phyloP scores from a whole-genome alignment of 2,329 filamentous ascomycete genomes.

The Rhinocladiella mackenziei region DNA sequence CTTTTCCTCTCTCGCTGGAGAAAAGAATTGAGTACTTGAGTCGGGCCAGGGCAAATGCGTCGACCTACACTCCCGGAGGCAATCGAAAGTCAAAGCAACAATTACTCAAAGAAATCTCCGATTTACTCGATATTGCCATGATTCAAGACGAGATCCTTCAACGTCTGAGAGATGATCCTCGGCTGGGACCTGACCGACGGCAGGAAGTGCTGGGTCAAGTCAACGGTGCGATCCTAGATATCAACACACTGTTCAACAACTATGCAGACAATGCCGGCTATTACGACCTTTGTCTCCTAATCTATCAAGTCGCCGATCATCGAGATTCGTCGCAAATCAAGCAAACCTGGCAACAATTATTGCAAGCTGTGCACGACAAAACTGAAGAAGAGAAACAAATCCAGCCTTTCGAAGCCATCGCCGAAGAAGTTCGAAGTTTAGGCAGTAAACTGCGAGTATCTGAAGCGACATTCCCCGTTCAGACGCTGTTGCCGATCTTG shows the following conservation, averaged over 20 bases:
- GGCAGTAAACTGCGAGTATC: conserved; percentile 55
- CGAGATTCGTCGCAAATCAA: conserved; percentile 80
- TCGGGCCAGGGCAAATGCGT: conserved; percentile 86
- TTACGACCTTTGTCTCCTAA: conserved; percentile 87
- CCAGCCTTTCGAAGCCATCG: conserved; percentile 47
- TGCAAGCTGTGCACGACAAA: conserved; percentile 64
- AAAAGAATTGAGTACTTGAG: conserved; percentile 85
- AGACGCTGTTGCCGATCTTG: conserved; percentile 51
- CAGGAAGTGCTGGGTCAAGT: conserved; percentile 63
- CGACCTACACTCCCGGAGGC: conserved; percentile 71
- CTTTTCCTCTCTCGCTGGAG: conserved; percentile 73
- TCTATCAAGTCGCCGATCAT: conserved; percentile 89
- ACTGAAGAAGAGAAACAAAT: conserved; percentile 44
- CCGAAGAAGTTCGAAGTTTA: conserved; percentile 54
- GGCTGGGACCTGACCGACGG: conserved; percentile 62
- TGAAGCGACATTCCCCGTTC: conserved; percentile 55
- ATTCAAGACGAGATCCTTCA: conserved; percentile 90
- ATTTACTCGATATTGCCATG: conserved; percentile 85
- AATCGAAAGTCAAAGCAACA: conserved; percentile 78
- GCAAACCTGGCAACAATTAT: conserved; percentile 77
- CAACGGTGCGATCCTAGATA: conserved; percentile 70
- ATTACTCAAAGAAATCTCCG: conserved; percentile 76
- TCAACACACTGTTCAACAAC: conserved; percentile 85
- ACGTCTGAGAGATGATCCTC: conserved; percentile 66
- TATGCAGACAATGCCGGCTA: conserved; percentile 90